Percentiles rank a stretch among this genome's conserved stretches.
Evolutionary conservation across 169 alveolate species (phyloP).

Genomic region (Perkinsus chesapeaki): DNA sequence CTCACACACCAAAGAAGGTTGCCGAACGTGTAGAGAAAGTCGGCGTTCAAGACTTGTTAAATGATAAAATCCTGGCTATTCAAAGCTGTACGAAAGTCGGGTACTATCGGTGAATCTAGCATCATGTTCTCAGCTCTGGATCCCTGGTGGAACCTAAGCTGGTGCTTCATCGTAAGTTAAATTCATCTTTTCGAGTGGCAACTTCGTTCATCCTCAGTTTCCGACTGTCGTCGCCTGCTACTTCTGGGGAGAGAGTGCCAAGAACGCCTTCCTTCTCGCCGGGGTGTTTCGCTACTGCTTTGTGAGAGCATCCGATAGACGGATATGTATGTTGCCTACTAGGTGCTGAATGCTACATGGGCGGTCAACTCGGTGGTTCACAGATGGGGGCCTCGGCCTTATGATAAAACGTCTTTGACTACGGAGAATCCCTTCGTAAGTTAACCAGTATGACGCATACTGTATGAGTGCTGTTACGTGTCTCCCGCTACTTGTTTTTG

Average conservation of each 20-base stretch:
- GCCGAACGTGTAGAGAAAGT: constrained; percentile 42
- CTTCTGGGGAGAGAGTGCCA: neutral
- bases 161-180: constrained; percentile 46
- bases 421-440: neutral
- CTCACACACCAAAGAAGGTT: constrained; percentile 39
- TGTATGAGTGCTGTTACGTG: neutral
- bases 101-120: neutral
- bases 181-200: constrained; percentile 34
- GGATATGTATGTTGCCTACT: neutral
- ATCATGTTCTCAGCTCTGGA: constrained; percentile 40
- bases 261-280: constrained; percentile 14
- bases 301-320: neutral
- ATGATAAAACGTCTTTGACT: neutral
- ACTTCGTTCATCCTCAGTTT: constrained; percentile 35
- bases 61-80: constrained; percentile 35
- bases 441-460: neutral
- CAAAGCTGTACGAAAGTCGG: constrained; percentile 21
- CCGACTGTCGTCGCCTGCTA: neutral
- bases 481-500: too few relatives aligned
- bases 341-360: constrained; percentile 12
- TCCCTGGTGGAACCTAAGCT: constrained; percentile 59
- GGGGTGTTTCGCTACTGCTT: constrained; percentile 12
- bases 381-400: neutral
- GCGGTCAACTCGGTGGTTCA: constrained; percentile 15
- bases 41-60: constrained; percentile 40